Conservation (phyloP, 2,329 filamentous ascomycete genomes). For the Fusarium sp. region DNA sequence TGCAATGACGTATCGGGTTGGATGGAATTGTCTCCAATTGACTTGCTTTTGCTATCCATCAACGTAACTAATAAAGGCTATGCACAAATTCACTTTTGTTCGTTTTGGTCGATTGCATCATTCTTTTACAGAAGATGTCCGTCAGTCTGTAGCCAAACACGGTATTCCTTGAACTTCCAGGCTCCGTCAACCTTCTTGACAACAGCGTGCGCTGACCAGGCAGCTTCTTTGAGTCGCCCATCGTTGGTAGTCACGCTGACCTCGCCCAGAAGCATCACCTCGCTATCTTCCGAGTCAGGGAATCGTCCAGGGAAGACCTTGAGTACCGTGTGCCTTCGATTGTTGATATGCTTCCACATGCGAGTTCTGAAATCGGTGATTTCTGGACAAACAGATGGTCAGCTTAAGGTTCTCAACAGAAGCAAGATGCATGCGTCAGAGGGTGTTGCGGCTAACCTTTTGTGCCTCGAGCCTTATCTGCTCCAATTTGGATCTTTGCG, state of each 20-base stretch:
- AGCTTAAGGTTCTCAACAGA: slow-evolving; percentile 6
- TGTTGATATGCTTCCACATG: slow-evolving; percentile 59
- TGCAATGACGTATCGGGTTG: slow-evolving; percentile 36
- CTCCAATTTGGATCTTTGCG: slow-evolving; percentile 58
- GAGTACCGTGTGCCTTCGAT: slow-evolving; percentile 55
- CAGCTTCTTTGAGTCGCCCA: slow-evolving; percentile 42
- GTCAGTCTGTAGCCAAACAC: slow-evolving; percentile 50
- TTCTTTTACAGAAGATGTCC: slow-evolving; percentile 25
- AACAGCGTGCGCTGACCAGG: slow-evolving; percentile 51
- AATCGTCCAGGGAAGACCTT: slow-evolving; percentile 59
- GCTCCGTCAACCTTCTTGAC: slow-evolving; percentile 46
- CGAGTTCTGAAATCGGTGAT: slow-evolving; percentile 55
- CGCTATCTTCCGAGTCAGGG: slow-evolving; percentile 41
- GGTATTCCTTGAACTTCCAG: slow-evolving; percentile 52
- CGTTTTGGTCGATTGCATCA: slow-evolving; percentile 1
- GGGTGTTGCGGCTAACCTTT: slow-evolving; percentile 46
- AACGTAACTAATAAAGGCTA: slow-evolving; percentile 24
- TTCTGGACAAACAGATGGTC: slow-evolving; percentile 47
- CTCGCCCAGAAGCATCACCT: slow-evolving; percentile 53
- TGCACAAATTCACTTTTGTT: slow-evolving; percentile 23
- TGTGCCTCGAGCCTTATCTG: slow-evolving; percentile 52
- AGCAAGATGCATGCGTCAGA: slow-evolving; percentile 6
- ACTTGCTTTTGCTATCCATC: slow-evolving; percentile 11
- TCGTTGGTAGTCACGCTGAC: slow-evolving; percentile 47
- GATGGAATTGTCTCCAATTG: not conserved